phyloP scores from a whole-genome alignment of 2,329 filamentous ascomycete species.

The Aureobasidium sp. region DNA sequence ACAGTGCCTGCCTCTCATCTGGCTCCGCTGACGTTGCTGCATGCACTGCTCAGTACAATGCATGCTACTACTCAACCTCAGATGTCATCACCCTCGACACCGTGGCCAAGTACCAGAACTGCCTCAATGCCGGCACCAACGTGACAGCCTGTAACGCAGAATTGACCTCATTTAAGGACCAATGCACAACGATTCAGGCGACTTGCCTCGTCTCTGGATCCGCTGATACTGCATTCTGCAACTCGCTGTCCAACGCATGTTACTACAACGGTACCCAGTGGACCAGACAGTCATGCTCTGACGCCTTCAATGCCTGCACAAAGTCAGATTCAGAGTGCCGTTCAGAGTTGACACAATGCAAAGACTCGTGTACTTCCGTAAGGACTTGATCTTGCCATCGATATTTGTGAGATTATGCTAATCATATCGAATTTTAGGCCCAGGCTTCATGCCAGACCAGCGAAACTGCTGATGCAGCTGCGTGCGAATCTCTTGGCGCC shows the following conservation, averaged over 20 bases:
- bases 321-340: neutral
- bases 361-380: neutral
- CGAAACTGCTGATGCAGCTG: neutral
- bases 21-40: neutral
- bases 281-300: neutral
- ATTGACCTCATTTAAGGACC: constrained; percentile 4
- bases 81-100: neutral
- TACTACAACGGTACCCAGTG: constrained; percentile 9
- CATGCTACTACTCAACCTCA: neutral
- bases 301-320: neutral
- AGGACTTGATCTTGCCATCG: neutral
- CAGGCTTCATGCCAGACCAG: neutral
- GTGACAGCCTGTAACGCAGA: constrained; percentile 1
- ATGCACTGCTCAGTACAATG: neutral
- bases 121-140: neutral
- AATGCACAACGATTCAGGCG: neutral
- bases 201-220: constrained; percentile 8
- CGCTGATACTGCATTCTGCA: neutral
- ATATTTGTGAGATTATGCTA: too few relatives aligned
- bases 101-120: constrained; percentile 11
- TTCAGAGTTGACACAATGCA: neutral
- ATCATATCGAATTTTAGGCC: too few relatives aligned
- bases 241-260: neutral
- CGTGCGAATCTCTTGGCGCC: neutral
- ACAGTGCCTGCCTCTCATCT: neutral